Base-by-base conservation (phyloP, 1,284 basidiomycete genomes). In the Termitomyces sp. region DNA sequence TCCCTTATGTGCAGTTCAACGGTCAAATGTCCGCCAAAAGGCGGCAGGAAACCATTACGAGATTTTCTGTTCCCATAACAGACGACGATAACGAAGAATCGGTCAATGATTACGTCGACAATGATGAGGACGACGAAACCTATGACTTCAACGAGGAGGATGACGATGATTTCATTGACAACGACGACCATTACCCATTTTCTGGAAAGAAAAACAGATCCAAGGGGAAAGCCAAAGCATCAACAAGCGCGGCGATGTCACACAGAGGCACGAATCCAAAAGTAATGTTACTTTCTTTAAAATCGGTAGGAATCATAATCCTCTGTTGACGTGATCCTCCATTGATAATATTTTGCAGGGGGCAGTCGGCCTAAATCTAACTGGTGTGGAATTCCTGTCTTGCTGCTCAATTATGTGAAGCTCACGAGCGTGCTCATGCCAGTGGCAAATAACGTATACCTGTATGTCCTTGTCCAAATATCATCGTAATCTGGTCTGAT, bases 261-360 rank as follows among this genome's bases (percentile, higher is more conserved):
- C 24, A 31, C 5, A 19, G 13, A 12, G 24, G 24, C 7, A 17
- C 34, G 21, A 89, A 84, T 64, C 89, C 92, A 1, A 79, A 77
- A 57, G 86, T 94, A 30, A 86, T 94, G 87, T 77, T 95, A 50
- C 89, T 95, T 53, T 94, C 92, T 6, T 75, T 95, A 61, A 94
- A 94, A 67, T 81, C 80, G 44, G 76, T 77, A 62, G 33, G 73
- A 68, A 9, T 45, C n/a, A 17, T 21, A 26, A n/a, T n/a, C 28
- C 30, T n/a, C 13, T 41, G 6, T 31, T 8, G 9, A 47, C 21
- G 38, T 44, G 48, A 15, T 36, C 24, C 28, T n/a, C 2, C 2
- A 44, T 40, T 42, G 28, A 42, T 36, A 48, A 26, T 31, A 31
- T 39, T 24, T 39, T 50, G 24, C 56, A 78, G 83, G 88, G 88